A percentile compares a stretch with the other conserved stretches of the same genome.
phyloP scores from a whole-genome alignment of 768 basidiomycete species.

The Pleurotus platypus region DNA sequence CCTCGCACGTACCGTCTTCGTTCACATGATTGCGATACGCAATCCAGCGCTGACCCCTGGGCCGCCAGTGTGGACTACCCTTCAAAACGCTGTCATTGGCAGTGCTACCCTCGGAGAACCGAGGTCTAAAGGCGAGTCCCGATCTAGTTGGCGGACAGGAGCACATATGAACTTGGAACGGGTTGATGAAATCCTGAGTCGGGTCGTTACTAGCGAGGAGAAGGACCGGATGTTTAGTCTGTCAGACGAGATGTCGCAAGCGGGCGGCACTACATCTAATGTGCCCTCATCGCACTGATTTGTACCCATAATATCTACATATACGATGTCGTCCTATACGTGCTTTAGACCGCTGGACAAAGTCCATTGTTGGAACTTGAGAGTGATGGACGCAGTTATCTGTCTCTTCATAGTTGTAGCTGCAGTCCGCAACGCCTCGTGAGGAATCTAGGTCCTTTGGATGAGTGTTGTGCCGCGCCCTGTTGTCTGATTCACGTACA shows the following conservation, averaged over 20 bases:
- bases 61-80: neutral
- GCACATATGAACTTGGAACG: neutral
- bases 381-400: slow-evolving; percentile 79
- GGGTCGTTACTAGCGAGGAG: neutral
- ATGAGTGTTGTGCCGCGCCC: neutral
- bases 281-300: neutral
- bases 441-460: slow-evolving; percentile 58
- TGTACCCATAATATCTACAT: no score
- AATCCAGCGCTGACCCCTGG: neutral
- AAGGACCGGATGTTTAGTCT: neutral
- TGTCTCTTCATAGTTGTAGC: slow-evolving; percentile 71
- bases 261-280: neutral
- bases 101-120: neutral
- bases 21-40: neutral
- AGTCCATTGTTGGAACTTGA: slow-evolving; percentile 70
- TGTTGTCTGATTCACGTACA: slow-evolving; percentile 41
- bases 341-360: slow-evolving; percentile 19
- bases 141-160: neutral
- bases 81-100: neutral
- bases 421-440: slow-evolving; percentile 68
- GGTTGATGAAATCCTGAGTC: neutral
- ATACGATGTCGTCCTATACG: neutral
- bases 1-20: slow-evolving; percentile 2
- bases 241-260: neutral
- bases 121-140: neutral